Conservation (phyloP, 2,329 filamentous ascomycete genomes). For the Colletotrichum noveboracense region DNA sequence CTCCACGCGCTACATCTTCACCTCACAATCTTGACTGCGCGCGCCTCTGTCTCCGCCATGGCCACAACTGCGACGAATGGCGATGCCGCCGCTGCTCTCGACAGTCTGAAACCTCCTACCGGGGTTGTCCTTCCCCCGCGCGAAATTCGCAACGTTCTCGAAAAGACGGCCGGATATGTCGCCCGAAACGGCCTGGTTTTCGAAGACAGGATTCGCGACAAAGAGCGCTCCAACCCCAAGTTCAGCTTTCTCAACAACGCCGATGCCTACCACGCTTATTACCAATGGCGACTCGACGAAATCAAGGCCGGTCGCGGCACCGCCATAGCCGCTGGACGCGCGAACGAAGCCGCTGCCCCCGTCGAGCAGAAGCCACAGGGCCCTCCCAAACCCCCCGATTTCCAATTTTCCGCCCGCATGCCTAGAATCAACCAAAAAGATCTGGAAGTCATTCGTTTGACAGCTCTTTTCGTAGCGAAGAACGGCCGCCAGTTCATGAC, state of each 20-base stretch:
- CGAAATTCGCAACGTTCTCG: conserved; percentile 82
- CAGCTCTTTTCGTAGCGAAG: conserved; percentile 90
- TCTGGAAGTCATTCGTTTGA: conserved; percentile 75
- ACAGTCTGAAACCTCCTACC: conserved; percentile 78
- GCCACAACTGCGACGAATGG: conserved; percentile 52
- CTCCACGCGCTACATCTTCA: conserved; percentile 20
- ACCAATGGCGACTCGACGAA: conserved; percentile 88
- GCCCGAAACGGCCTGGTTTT: conserved; percentile 72
- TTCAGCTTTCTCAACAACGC: conserved; percentile 83
- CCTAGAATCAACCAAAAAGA: conserved; percentile 96
- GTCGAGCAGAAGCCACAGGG: conserved; percentile 73
- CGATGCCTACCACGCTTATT: conserved; percentile 89
- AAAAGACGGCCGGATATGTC: conserved; percentile 95
- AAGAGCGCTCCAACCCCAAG: conserved; percentile 84
- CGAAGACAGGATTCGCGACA: conserved; percentile 84
- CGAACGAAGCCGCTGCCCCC: conserved; percentile 62
- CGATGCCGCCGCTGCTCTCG: conserved; percentile 57
- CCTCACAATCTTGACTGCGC: conserved; percentile 21
- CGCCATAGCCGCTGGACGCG: conserved; percentile 76
- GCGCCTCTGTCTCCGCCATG: conserved; percentile 31
- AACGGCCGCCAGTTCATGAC: conserved; percentile 94
- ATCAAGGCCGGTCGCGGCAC: conserved; percentile 85
- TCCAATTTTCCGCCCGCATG: conserved; percentile 94
- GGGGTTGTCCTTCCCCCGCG: conserved; percentile 89
- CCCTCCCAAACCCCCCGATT: conserved; percentile 84